Evolutionary conservation across 2,329 filamentous ascomycete species (phyloP).

Genomic region (Fusarium sp.): DNA sequence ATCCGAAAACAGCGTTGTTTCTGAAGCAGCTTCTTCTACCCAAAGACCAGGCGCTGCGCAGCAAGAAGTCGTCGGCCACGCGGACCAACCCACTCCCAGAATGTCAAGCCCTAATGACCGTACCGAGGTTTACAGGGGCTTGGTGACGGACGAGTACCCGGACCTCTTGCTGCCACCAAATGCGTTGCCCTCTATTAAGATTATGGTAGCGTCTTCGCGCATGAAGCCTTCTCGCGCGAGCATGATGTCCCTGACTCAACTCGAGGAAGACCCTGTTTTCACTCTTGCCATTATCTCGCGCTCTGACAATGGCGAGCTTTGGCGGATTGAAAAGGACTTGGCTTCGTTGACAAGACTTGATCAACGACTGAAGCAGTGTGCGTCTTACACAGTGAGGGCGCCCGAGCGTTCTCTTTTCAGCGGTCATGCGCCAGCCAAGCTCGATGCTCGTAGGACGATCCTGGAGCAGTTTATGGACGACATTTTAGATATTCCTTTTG

Average conservation of each 20-base stretch:
- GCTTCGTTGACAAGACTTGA: slow-evolving; percentile 84
- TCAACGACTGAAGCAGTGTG: slow-evolving; percentile 78
- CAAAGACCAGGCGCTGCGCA: slow-evolving; percentile 12
- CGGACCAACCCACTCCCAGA: slow-evolving; percentile 38
- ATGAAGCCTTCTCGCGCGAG: slow-evolving; percentile 92
- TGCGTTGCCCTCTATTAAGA: slow-evolving; percentile 84
- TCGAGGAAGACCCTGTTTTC: slow-evolving; percentile 94
- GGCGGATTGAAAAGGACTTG: slow-evolving; percentile 94
- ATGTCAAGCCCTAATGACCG: slow-evolving; percentile 56
- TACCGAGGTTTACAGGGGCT: slow-evolving; percentile 75
- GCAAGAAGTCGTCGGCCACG: slow-evolving; percentile 21
- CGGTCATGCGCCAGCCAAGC: slow-evolving; percentile 91
- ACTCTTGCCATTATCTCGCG: slow-evolving; percentile 87
- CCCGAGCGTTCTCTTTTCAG: slow-evolving; percentile 89
- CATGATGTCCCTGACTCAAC: slow-evolving; percentile 79
- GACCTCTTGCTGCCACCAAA: slow-evolving; percentile 88
- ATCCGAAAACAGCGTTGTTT: slow-evolving; percentile 44
- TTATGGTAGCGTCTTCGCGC: slow-evolving; percentile 92
- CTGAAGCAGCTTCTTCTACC: slow-evolving; percentile 28
- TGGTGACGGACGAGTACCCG: slow-evolving; percentile 87
- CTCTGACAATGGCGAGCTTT: slow-evolving; percentile 80
- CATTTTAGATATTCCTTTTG: slow-evolving; percentile 83
- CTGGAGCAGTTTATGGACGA: slow-evolving; percentile 88
- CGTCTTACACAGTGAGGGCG: slow-evolving; percentile 77
- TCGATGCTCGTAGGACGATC: slow-evolving; percentile 85